These are phyloP conservation scores for Phaeodactylum tricornutum DNA, from an alignment of 108 stramenopile species.

Conservation along the genomic window DNA sequence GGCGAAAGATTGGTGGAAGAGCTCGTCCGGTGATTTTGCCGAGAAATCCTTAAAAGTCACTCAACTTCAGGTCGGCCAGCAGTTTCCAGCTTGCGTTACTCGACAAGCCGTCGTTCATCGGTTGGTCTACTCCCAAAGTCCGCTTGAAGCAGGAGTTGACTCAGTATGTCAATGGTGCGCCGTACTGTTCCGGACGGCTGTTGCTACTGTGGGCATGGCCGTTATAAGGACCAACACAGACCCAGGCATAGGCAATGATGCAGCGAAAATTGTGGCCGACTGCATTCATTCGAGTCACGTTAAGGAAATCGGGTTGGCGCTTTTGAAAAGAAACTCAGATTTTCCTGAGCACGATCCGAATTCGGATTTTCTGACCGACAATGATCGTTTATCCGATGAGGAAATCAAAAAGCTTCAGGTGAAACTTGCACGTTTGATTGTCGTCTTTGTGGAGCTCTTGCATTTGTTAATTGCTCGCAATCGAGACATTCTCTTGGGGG, in stretches of 20 bases:
- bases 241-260: constrained; percentile 73
- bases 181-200: constrained; percentile 72
- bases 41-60: constrained; percentile 75
- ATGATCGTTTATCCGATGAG: constrained; percentile 49
- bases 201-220: constrained; percentile 68
- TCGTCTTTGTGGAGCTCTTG: constrained; percentile 77
- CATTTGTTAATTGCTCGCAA: constrained; percentile 77
- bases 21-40: constrained; percentile 47
- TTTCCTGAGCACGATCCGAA: constrained; percentile 31
- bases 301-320: constrained; percentile 64
- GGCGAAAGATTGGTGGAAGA: constrained; percentile 66
- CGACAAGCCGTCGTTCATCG: constrained; percentile 72
- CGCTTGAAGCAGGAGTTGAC: constrained; percentile 72
- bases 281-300: constrained; percentile 78
- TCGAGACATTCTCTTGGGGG: constrained; percentile 58
- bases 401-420: constrained; percentile 56
- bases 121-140: constrained; percentile 68
- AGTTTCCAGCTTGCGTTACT: constrained; percentile 79
- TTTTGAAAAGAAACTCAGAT: constrained; percentile 39
- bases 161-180: constrained; percentile 83
- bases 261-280: constrained; percentile 76
- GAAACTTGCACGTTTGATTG: constrained; percentile 60
- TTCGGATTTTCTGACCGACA: constrained; percentile 29
- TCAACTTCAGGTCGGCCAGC: constrained; percentile 64
- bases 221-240: constrained; percentile 56